phyloP scores from a whole-genome alignment of 2,329 filamentous ascomycete species.

The Penicillium hordei region DNA sequence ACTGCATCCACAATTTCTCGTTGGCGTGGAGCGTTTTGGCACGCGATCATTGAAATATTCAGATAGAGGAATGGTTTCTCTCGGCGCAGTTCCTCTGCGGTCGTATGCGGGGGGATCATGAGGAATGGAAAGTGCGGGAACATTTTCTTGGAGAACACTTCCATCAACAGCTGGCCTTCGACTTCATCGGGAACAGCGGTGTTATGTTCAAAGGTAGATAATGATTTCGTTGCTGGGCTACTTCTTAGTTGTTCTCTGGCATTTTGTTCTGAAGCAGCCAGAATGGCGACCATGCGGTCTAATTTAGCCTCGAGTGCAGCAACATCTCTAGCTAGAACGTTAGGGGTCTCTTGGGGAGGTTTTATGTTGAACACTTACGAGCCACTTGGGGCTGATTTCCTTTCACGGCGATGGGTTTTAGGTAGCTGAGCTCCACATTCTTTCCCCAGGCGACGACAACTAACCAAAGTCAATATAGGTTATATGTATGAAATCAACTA shows the following conservation, averaged over 20 bases:
- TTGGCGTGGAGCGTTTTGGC: conserved; percentile 15
- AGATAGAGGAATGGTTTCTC: conserved; percentile 27
- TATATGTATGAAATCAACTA: background rate
- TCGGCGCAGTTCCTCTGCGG: conserved; percentile 17
- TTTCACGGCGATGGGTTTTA: conserved; percentile 24
- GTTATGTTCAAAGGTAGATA: conserved; percentile 1
- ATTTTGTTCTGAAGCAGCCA: conserved; percentile 20
- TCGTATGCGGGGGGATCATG: conserved; percentile 16
- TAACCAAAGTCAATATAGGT: conserved; percentile 7
- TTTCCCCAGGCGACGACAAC: conserved; percentile 31
- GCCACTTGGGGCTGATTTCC: background rate
- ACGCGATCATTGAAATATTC: conserved; percentile 23
- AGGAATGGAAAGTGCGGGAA: conserved; percentile 30
- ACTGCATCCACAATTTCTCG: conserved; percentile 13
- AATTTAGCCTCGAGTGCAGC: conserved; percentile 28
- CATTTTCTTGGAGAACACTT: conserved; percentile 21
- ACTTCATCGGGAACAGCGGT: conserved; percentile 3
- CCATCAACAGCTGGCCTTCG: conserved; percentile 12
- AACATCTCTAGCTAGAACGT: conserved; percentile 22
- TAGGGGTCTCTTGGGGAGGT: background rate
- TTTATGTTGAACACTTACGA: conserved; percentile 9
- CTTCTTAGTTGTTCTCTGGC: conserved; percentile 1
- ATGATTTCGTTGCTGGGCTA: conserved; percentile 5
- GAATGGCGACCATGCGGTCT: conserved; percentile 28
- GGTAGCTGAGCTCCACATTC: conserved; percentile 28